A percentile compares a stretch with the other conserved stretches of the same genome.
phyloP scores from a whole-genome alignment of 306 rosid species.

The Quercus alba region DNA sequence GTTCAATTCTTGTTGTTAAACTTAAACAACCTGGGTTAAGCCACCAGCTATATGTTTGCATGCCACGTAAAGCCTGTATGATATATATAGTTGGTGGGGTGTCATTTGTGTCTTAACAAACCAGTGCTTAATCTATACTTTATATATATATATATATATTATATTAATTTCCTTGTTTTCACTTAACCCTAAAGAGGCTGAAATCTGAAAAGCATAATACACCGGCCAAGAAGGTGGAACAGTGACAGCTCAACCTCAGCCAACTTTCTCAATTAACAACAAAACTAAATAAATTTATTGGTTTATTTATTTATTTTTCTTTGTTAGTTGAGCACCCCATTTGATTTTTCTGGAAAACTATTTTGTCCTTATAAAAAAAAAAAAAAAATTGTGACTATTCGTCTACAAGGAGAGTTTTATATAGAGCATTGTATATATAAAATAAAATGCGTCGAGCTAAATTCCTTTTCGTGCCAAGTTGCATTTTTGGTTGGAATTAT shows the following conservation, averaged over 20 bases:
- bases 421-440: too few species aligned
- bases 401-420: too few species aligned
- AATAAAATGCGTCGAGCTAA: not conserved
- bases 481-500: not conserved
- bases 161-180: not conserved
- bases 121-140: not conserved
- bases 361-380: too few species aligned
- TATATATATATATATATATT: not conserved
- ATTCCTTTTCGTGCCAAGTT: not conserved
- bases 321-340: constrained; percentile 19
- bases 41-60: not conserved
- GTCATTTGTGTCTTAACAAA: not conserved
- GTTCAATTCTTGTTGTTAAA: not conserved
- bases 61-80: not conserved
- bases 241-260: constrained; percentile 62
- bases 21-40: too few species aligned
- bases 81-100: not conserved
- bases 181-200: not conserved
- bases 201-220: constrained; percentile 23
- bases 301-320: constrained; percentile 11
- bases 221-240: constrained; percentile 38
- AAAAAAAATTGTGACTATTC: too few species aligned
- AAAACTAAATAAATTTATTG: constrained; percentile 29
- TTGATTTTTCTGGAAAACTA: not conserved
- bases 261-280: constrained; percentile 32